A percentile compares a stretch with the other conserved stretches of the same genome.
phyloP scores from a whole-genome alignment of 805 yeast genomes.

The Lachancea kluyveri region DNA sequence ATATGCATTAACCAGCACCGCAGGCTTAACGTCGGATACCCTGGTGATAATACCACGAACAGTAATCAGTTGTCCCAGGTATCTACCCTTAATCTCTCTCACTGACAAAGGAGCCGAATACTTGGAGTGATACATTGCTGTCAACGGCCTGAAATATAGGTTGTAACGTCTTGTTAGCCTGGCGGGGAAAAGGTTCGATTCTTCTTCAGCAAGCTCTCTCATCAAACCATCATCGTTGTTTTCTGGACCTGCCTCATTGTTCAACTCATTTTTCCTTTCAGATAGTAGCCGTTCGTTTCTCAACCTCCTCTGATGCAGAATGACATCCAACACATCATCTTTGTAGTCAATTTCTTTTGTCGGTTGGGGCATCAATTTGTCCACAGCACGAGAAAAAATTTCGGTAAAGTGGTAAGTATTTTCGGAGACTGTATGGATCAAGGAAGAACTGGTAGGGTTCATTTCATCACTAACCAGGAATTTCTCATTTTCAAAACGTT shows the following conservation, averaged over 20 bases:
- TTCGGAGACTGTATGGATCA: slow-evolving; percentile 42
- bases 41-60: slow-evolving; percentile 93
- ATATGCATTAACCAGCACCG: slow-evolving; percentile 85
- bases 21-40: slow-evolving; percentile 93
- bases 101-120: slow-evolving; percentile 66
- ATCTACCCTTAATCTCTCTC: slow-evolving; percentile 78
- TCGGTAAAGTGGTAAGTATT: slow-evolving; percentile 80
- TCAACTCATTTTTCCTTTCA: slow-evolving; percentile 58
- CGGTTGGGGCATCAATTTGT: slow-evolving; percentile 78
- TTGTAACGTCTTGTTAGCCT: slow-evolving; percentile 81
- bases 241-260: slow-evolving; percentile 18
- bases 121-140: slow-evolving; percentile 33
- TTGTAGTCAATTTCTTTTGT: slow-evolving; percentile 69
- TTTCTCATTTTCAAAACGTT: slow-evolving; percentile 52
- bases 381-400: slow-evolving; percentile 67
- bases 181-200: slow-evolving; percentile 68
- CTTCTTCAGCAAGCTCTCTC: slow-evolving; percentile 32
- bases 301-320: slow-evolving; percentile 80
- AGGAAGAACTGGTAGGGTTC: slow-evolving; percentile 18
- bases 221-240: slow-evolving; percentile 24
- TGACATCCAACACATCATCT: slow-evolving; percentile 90
- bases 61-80: slow-evolving; percentile 81
- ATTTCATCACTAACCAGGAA: slow-evolving; percentile 29
- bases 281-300: slow-evolving; percentile 69
- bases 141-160: slow-evolving; percentile 78